phyloP scores from a whole-genome alignment of 164 flowering plant species.

The Magnolia officinalis region DNA sequence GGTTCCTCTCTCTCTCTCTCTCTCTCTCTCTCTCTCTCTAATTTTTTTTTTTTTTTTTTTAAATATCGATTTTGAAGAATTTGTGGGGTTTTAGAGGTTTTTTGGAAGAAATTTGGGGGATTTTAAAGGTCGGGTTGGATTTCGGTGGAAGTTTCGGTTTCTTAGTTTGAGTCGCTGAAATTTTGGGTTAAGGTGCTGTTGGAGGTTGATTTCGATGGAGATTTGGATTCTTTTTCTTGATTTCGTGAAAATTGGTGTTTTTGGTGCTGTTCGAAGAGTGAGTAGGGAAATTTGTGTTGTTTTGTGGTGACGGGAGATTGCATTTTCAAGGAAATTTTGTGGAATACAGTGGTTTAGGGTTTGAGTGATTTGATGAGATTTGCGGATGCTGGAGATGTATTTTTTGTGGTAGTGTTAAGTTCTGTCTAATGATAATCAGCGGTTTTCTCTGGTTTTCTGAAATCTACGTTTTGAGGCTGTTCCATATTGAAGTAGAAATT shows the following conservation, averaged over 20 bases:
- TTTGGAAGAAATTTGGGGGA: background rate
- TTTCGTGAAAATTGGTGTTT: background rate
- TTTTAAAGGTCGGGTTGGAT: background rate
- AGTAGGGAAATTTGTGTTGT: background rate
- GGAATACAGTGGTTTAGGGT: background rate
- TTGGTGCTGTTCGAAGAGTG: background rate
- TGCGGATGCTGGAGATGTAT: background rate
- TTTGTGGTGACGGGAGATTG: background rate
- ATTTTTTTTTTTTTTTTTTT: background rate
- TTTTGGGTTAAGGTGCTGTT: background rate
- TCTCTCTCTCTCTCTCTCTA: background rate
- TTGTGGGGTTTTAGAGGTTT: background rate
- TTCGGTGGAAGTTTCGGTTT: background rate
- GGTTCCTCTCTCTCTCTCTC: constrained; percentile 25
- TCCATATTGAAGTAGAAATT: background rate
- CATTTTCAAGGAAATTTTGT: background rate
- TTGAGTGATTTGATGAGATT: background rate
- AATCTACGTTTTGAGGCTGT: no score
- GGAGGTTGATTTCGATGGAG: background rate
- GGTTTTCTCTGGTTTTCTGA: no score
- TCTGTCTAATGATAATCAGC: background rate
- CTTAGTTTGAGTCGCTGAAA: background rate
- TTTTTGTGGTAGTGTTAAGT: background rate
- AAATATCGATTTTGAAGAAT: background rate
- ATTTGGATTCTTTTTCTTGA: background rate